A percentile compares a stretch with the other conserved stretches of the same genome.
These are phyloP conservation scores for Rubia balearica DNA, from an alignment of 305 asterid genomes.

Conservation along the genomic window DNA sequence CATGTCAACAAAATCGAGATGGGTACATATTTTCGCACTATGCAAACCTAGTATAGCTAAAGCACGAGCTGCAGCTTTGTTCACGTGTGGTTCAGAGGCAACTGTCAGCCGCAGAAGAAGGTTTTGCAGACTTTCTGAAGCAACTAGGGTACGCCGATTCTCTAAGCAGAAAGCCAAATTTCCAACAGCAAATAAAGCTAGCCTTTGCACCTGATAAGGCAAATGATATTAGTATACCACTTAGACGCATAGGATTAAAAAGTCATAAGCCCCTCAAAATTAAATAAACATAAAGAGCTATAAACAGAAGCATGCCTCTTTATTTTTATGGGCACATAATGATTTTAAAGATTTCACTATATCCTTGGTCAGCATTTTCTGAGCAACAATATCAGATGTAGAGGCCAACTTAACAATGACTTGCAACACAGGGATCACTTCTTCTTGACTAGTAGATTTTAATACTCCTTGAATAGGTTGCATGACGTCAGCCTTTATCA, in stretches of 20 bases:
- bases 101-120: conserved; percentile 88
- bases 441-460: conserved; percentile 71
- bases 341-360: conserved; percentile 67
- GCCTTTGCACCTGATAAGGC: conserved; percentile 70
- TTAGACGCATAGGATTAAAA: conserved; percentile 16
- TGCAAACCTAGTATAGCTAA: conserved; percentile 84
- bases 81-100: conserved; percentile 63
- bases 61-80: conserved; percentile 97
- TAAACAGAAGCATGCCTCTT: conserved; percentile 59
- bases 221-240: conserved; percentile 10
- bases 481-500: conserved; percentile 90
- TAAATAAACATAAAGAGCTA: conserved; percentile 13
- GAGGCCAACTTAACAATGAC: conserved; percentile 79
- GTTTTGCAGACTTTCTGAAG: conserved; percentile 93
- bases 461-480: conserved; percentile 92
- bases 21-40: conserved; percentile 9
- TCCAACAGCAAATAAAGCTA: conserved; percentile 85
- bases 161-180: conserved; percentile 93
- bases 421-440: conserved; percentile 87
- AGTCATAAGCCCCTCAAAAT: conserved; percentile 9
- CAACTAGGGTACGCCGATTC: conserved; percentile 73
- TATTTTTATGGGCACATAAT: conserved; percentile 77
- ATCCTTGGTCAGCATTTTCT: conserved; percentile 88
- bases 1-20: conserved; percentile 9
- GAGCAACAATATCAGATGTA: conserved; percentile 84